Evolutionary conservation across 768 basidiomycete species (phyloP), one percentile per base, ranked within the genome.

Genomic region (Gymnopilus junonius): DNA sequence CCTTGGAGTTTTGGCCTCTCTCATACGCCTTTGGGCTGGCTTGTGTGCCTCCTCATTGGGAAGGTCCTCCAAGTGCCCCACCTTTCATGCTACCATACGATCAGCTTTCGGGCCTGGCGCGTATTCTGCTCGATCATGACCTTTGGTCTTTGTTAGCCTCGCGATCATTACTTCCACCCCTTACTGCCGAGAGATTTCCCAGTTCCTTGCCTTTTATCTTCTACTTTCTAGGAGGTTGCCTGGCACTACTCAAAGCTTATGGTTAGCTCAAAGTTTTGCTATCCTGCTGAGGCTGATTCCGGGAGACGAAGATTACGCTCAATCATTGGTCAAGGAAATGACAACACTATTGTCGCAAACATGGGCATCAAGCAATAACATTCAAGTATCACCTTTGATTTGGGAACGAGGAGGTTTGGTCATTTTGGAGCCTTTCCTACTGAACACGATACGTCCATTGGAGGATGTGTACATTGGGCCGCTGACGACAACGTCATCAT

Each of bases 241-340:
- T 5, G 82, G 75, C 21, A 82, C 82, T n/a, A 75, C 83, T 4
- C 76, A 81, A 29, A 82, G 86, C 58, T 70, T 88, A 20, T 92
- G 91, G 91, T 76, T 89, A 39, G 85, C 87, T 0, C 89, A 91
- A 65, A 85, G 87, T 2, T 81, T 89, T 34, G 76, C 84, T 0
- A 82, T 91, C 48, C 67, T 92, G 0, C 66, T 75, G 14, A 76
- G 82, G 34, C 77, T 90, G 23, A 77, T 87, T 12, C 91, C 90
- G 0, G 94, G 94, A 12, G 91, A 96, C 65, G 95, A 96, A 71
- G 84, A 84, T 1, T 70, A 76, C 35, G 89, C 85, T 0, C 66
- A 78, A 23, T 72, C 71, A 23, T 75, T 86, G 58, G 62, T 87
- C 23, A 73, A 76, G 20, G 77, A 80, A n/a, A 56, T 86, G 12